Conservation (phyloP, 345 rosid genomes). For the Bretschneidera sinensis region DNA sequence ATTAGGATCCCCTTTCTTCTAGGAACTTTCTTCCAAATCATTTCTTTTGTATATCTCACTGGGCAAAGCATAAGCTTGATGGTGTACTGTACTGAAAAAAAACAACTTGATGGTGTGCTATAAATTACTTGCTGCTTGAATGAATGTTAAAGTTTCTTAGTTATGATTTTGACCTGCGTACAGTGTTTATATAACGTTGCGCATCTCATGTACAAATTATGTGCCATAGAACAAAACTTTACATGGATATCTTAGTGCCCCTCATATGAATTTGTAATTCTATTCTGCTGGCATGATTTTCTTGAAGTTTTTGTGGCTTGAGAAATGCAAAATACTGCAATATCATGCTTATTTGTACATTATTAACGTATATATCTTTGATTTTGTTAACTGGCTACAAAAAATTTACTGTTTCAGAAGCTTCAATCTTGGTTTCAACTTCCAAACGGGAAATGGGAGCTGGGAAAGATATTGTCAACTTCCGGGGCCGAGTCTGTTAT, state of each 20-base stretch:
- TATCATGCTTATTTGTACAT: background rate
- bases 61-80: slow-evolving; percentile 1
- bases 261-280: background rate
- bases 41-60: background rate
- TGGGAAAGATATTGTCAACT: slow-evolving; percentile 63
- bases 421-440: slow-evolving; percentile 86
- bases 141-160: background rate
- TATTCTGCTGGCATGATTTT: slow-evolving; percentile 2
- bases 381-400: slow-evolving; percentile 14
- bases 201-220: background rate
- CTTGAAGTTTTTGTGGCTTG: slow-evolving; percentile 1
- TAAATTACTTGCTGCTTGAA: background rate
- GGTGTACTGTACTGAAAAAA: too few relatives aligned
- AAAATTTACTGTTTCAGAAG: slow-evolving; percentile 48
- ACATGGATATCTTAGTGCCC: background rate
- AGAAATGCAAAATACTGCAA: background rate
- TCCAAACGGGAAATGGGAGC: slow-evolving; percentile 85
- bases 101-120: background rate
- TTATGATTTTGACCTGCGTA: background rate
- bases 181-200: background rate
- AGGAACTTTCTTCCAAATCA: background rate
- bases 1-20: too few relatives aligned
- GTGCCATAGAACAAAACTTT: background rate
- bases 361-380: background rate
- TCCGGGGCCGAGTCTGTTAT: slow-evolving; percentile 64